Base-by-base conservation (phyloP, 192 early-diverging fungal species). In the Coemansia sp. region DNA sequence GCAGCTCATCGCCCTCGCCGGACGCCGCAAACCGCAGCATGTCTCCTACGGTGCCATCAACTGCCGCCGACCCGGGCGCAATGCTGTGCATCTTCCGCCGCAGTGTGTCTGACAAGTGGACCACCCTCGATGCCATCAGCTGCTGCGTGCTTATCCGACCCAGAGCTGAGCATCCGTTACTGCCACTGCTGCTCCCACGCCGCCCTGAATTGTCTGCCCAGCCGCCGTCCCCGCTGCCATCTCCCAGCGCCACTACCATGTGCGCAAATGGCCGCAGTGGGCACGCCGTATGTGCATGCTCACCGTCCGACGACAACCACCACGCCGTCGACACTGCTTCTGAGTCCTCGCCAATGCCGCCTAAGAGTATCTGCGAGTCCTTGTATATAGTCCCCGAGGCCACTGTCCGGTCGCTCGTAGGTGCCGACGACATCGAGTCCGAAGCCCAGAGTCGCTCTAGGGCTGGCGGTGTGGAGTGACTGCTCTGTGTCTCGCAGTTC, bases 181-280 rank as follows among this genome's bases (percentile, higher is more conserved):
- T 43, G 42, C 42, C 43, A 14, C 40, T 23, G 13, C 53, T 32
- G 30, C 43, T 39, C 44, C 53, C n/a, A 58, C 59, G 60, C 53
- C 65, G 60, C 50, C 47, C 21, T 6, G 14, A 2, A 58, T 58
- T 58, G 55, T 58, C 55, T 30, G 57, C 58, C 57, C 30, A 39
- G 37, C 64, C 39, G 58, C 43, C 68, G 35, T 66, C 37, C 42
- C n/a, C 40, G 58, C 61, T 33, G 58, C 61, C 58, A 21, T 43
- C 46, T 55, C 30, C 19, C 68, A 76, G 60, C 52, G 70, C 79
- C 19, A 82, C 74, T 8, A 82, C 70, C 79, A 82, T 82, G 69
- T 82, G 79, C 17, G 79, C 79, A 74, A 82, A 82, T 43, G 79
- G 79, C 57, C 79, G 74, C 30, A 82, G 65, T 38, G 79, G 79